These are phyloP conservation scores for Anisogramma anomala DNA, from an alignment of 2,329 filamentous ascomycete genomes.

Conservation along the genomic window DNA sequence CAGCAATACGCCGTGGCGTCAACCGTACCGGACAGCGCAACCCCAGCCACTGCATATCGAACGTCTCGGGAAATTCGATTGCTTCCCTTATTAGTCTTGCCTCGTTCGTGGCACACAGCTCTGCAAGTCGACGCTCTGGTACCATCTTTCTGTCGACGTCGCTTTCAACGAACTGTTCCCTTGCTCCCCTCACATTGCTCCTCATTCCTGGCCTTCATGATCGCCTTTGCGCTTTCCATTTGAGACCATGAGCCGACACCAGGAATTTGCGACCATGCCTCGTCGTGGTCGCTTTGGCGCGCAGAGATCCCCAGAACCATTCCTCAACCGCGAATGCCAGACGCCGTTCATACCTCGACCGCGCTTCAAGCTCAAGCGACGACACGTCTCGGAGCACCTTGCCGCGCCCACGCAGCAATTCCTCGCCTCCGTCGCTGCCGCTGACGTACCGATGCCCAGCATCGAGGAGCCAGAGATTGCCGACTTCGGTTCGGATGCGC, in stretches of 20 bases:
- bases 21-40: constrained; percentile 2
- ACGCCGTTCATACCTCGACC: constrained; percentile 40
- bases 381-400: constrained; percentile 37
- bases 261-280: constrained; percentile 3
- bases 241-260: constrained; percentile 11
- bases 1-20: constrained; percentile 2
- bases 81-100: not conserved
- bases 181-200: constrained; percentile 1
- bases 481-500: constrained; percentile 7
- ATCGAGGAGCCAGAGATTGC: constrained; percentile 44
- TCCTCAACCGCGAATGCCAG: constrained; percentile 25
- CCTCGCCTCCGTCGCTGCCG: constrained; percentile 54
- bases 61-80: not conserved
- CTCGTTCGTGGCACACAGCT: not conserved
- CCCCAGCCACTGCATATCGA: constrained; percentile 9
- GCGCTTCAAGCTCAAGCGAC: constrained; percentile 44
- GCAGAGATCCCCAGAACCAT: constrained; percentile 43
- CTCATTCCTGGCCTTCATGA: not conserved
- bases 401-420: constrained; percentile 53
- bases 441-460: constrained; percentile 52
- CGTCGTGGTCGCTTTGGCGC: constrained; percentile 32
- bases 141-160: too few species aligned
- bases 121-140: not conserved
- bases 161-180: not conserved
- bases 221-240: not conserved